Evolutionary conservation across 148 eudicot genomes (phyloP), one percentile per base, ranked within the genome.

Genomic region (Euryodendron excelsum): DNA sequence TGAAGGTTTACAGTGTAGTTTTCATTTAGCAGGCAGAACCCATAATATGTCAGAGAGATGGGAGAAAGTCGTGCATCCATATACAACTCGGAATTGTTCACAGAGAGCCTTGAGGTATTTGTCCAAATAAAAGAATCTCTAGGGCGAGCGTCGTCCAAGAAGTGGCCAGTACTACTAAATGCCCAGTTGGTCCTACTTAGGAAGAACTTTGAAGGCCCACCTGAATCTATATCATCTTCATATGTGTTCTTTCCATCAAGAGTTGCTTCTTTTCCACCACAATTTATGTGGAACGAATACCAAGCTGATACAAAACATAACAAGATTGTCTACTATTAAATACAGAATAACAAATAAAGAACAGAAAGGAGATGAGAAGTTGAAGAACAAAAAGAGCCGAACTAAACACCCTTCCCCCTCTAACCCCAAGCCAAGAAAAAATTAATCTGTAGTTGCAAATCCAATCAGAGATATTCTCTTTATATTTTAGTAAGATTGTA

Each of bases 151-250:
- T 70, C 80, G 21, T 83, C 83, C 84, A 82, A 17, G 79, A 85
- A 85, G 74, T 52, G n/a, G 44, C 88, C 88, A 23, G 85, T 85
- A 76, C 79, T 82, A 72, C 85, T 80, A 69, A 53, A 80, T 53
- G 71, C 85, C 85, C 85, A 85, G 67, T 71, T 69, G 20, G 30
- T 55, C 12, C 18, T 33, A 37, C 65, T 55, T 4, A 0, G 23
- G 34, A 21, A 62, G 78, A 83, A 86, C 17, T 34, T 64, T 74
- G 80, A 39, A 20, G 77, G 71, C 3, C 82, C 75, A 15, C 59
- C 83, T 15, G 82, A 13, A 5, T 77, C 34, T 14, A 1, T 0
- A 31, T 77, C 84, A 4, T 37, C 77, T 25, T 80, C 83, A 47
- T 77, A 85, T 14, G 4, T 30, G 11, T 30, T 65, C 11, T 36